Evolutionary conservation across 331 rosid species (phyloP).

Genomic region (Spiraea crenata): DNA sequence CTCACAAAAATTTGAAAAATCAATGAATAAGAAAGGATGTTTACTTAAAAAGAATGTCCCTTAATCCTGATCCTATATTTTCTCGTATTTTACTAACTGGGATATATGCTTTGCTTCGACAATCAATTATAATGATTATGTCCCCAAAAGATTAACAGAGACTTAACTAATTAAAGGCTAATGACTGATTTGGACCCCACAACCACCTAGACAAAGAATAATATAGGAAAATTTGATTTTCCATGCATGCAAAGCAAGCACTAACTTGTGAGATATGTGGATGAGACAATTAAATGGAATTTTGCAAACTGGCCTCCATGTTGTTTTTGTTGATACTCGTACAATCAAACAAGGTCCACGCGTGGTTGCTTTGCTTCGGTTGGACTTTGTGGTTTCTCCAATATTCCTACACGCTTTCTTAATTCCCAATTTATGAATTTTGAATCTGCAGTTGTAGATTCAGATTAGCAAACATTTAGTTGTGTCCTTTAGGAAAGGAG

Average conservation of each 20-base stretch:
- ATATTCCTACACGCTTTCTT: slow-evolving; percentile 40
- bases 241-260: background rate
- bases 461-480: background rate
- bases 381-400: slow-evolving; percentile 39
- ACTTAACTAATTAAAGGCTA: background rate
- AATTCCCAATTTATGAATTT: background rate
- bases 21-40: too few species aligned
- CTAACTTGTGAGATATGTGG: slow-evolving; percentile 9
- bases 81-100: too few species aligned
- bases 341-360: slow-evolving; percentile 54
- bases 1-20: too few species aligned
- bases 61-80: too few species aligned
- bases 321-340: slow-evolving; percentile 3
- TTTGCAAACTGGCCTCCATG: slow-evolving; percentile 62
- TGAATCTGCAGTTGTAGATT: background rate
- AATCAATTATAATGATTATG: background rate
- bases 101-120: slow-evolving; percentile 1
- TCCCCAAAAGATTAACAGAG: background rate
- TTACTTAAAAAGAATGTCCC: too few species aligned
- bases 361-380: slow-evolving; percentile 57
- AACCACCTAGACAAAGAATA: background rate
- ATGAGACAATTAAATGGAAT: background rate
- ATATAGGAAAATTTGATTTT: background rate
- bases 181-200: background rate
- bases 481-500: background rate